Evolutionary conservation across 2,329 filamentous ascomycete genomes (phyloP), one percentile per base, ranked within the genome.

Genomic region (Colletotrichum trifolii): DNA sequence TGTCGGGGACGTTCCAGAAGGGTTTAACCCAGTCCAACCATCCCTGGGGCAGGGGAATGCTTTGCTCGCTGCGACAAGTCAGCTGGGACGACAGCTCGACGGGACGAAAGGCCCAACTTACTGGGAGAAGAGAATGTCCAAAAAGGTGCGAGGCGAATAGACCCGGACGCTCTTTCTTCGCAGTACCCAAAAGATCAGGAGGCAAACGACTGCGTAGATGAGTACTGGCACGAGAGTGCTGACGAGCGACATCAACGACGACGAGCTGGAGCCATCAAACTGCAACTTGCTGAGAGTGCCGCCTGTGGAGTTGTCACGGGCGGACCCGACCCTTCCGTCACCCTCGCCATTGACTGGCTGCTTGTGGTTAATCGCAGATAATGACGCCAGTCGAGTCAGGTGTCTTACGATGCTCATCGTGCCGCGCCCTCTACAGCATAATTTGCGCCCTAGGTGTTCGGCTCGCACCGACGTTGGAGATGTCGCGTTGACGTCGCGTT

Each of bases 1-100:
- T 89, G 75, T 98, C 94, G 4, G 86, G 85, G 47, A 87, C 85
- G 70, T 85, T 85, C 80, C 87, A 90, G 78, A 93, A 91, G 11
- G 85, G 81, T 9, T 78, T 78, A 63, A 93, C 77, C 91, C 91
- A 94, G 70, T 90, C 87, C 71, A 91, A 80, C 49, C 88, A 75
- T 58, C 90, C 89, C 34, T 75, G 81, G 3, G 89, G 87, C 0
- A 90, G 81, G 2, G 52, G 58, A 17, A 40, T 13, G 43, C 60
- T 62, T 36, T 57, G 65, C n/a, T 69, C 65, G 34, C 67, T 69
- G 33, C 3, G 8, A 5, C 11, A 8, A 55, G 49, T 12, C 47
- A 47, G 64, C 11, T n/a, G 33, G 33, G 11, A 8, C 5, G 12
- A 35, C 6, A 6, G 8, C 10, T n/a, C 33, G 2, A 15, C 7